Percentiles rank a stretch among this genome's conserved stretches.
Evolutionary conservation across 345 rosid genomes (phyloP).

Genomic region (Hypericum perforatum): DNA sequence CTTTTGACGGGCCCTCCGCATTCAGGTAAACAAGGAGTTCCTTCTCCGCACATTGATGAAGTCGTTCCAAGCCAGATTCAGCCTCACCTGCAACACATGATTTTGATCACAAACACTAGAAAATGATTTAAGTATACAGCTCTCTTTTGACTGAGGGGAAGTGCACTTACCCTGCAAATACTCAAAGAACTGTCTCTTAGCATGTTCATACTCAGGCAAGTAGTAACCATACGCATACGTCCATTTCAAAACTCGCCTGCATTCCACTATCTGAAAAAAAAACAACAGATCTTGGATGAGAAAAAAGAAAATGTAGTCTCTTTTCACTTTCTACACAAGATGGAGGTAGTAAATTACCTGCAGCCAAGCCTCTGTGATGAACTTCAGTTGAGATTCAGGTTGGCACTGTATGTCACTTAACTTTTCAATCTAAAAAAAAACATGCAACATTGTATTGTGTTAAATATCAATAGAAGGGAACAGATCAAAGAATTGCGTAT

Average conservation of each 20-base stretch:
- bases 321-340: background rate
- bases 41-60: conserved; percentile 88
- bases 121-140: conserved; percentile 1
- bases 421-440: conserved; percentile 23
- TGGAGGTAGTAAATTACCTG: conserved; percentile 11
- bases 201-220: conserved; percentile 63
- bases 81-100: conserved; percentile 53
- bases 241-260: conserved; percentile 87
- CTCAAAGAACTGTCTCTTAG: conserved; percentile 70
- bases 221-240: conserved; percentile 82
- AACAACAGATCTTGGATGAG: conserved; percentile 10
- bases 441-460: conserved; percentile 1
- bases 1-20: conserved; percentile 54
- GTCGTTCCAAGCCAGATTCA: conserved; percentile 79
- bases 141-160: conserved; percentile 2
- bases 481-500: background rate
- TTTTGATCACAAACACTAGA: conserved; percentile 5
- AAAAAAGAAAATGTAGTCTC: background rate
- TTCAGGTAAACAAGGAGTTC: conserved; percentile 49
- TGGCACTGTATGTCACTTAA: conserved; percentile 28
- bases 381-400: conserved; percentile 28
- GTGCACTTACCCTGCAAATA: conserved; percentile 58
- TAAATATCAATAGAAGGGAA: background rate
- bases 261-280: conserved; percentile 53
- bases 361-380: conserved; percentile 28